A percentile compares a stretch with the other conserved stretches of the same genome.
Evolutionary conservation across 1,284 basidiomycete species (phyloP).

Genomic region (Erythrobasidium hasegawianum): DNA sequence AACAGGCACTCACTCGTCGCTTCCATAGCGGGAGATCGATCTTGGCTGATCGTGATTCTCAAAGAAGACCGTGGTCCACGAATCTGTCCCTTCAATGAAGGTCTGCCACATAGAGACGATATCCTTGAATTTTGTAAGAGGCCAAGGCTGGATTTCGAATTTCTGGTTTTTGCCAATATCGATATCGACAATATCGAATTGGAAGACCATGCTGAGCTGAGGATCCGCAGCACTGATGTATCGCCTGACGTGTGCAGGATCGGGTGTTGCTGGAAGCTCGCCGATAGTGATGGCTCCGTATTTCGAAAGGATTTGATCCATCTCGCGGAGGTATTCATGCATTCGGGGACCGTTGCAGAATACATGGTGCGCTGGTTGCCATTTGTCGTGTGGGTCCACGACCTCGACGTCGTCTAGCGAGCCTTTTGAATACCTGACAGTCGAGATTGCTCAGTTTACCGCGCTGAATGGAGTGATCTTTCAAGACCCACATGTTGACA

Average conservation of each 20-base stretch:
- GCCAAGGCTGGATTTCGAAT: no score
- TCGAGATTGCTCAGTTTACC: no score
- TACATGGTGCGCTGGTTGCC: slow-evolving; percentile 49
- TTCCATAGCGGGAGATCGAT: slow-evolving; percentile 3
- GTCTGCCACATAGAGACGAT: slow-evolving; percentile 61
- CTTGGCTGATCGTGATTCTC: slow-evolving; percentile 33
- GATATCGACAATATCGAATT: slow-evolving; percentile 48
- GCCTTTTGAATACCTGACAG: background rate
- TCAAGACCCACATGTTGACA: background rate
- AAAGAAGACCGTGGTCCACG: slow-evolving; percentile 2
- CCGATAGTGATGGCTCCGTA: slow-evolving; percentile 49
- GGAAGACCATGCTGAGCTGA: background rate
- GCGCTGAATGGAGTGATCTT: no score
- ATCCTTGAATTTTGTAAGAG: slow-evolving; percentile 55
- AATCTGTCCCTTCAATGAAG: slow-evolving; percentile 7
- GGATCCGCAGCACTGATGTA: no score
- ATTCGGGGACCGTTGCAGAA: slow-evolving; percentile 56
- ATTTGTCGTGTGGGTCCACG: slow-evolving; percentile 22
- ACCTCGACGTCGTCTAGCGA: slow-evolving; percentile 50
- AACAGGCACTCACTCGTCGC: background rate
- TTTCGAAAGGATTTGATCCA: slow-evolving; percentile 59
- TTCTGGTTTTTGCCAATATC: no score
- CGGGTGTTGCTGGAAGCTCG: no score
- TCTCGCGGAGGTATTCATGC: slow-evolving; percentile 66
- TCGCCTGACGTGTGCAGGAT: no score